These are phyloP conservation scores for Centaurea solstitialis DNA, from an alignment of 129 eudicot species.

Conservation along the genomic window DNA sequence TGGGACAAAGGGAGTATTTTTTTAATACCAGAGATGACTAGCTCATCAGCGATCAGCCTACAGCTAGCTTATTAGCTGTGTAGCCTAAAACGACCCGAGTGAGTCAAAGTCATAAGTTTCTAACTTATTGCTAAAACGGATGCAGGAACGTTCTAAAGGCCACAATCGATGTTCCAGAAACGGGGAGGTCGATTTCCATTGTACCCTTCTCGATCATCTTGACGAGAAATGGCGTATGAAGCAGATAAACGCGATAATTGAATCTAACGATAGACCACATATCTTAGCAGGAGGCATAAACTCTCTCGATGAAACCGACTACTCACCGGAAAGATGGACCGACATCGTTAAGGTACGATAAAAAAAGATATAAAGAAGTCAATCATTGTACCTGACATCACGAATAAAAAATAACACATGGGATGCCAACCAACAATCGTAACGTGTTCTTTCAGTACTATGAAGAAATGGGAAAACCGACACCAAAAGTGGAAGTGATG, in stretches of 20 bases:
- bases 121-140: conserved; percentile 6
- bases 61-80: background rate
- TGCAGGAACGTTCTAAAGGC: conserved; percentile 95
- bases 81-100: background rate
- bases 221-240: conserved; percentile 96
- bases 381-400: background rate
- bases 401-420: background rate
- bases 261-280: conserved; percentile 77
- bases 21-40: background rate
- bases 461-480: conserved; percentile 96
- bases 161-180: conserved; percentile 82
- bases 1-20: background rate
- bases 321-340: conserved; percentile 94
- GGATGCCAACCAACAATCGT: background rate
- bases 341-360: conserved; percentile 82
- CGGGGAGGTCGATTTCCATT: conserved; percentile 82
- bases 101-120: background rate
- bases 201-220: conserved; percentile 91
- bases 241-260: conserved; percentile 78
- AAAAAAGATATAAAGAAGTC: background rate
- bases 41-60: background rate
- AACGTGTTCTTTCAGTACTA: conserved; percentile 60
- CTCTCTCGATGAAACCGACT: conserved; percentile 87
- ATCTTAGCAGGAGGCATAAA: conserved; percentile 93
- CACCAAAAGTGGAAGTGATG: conserved; percentile 94